A percentile compares a stretch with the other conserved stretches of the same genome.
phyloP scores from a whole-genome alignment of 2,329 filamentous ascomycete genomes.

The Cordyceps fumosorosea region DNA sequence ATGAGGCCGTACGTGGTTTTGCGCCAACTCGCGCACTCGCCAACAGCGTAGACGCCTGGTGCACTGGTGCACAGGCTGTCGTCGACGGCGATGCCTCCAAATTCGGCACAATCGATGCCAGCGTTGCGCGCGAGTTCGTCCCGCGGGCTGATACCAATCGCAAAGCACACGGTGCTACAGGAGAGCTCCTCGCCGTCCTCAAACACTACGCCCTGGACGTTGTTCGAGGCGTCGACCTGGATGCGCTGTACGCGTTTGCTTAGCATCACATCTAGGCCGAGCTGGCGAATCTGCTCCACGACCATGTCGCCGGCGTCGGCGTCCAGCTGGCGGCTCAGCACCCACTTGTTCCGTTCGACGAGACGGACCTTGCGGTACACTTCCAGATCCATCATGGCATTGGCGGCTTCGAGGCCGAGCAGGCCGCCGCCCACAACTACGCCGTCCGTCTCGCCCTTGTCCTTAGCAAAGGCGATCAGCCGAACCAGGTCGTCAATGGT shows the following conservation, averaged over 20 bases:
- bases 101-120: conserved; percentile 64
- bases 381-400: conserved; percentile 83
- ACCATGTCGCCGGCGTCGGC: conserved; percentile 75
- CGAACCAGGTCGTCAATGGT: conserved; percentile 7
- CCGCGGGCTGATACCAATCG: conserved; percentile 75
- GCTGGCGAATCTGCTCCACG: conserved; percentile 68
- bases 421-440: conserved; percentile 79
- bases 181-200: conserved; percentile 73
- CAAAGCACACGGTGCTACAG: conserved; percentile 81
- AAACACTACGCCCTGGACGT: conserved; percentile 67
- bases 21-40: conserved; percentile 87
- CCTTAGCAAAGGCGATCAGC: conserved; percentile 66
- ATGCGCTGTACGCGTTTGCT: conserved; percentile 68
- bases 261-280: conserved; percentile 77
- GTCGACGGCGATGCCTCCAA: conserved; percentile 62
- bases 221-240: conserved; percentile 58
- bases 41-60: conserved; percentile 75
- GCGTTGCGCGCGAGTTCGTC: conserved; percentile 68
- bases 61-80: conserved; percentile 62
- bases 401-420: conserved; percentile 80
- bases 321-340: conserved; percentile 76
- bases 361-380: conserved; percentile 68
- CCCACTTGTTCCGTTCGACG: conserved; percentile 77
- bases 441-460: conserved; percentile 60
- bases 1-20: conserved; percentile 84